Conservation (phyloP, 2,329 filamentous ascomycete species). For the Fusarium sp. region DNA sequence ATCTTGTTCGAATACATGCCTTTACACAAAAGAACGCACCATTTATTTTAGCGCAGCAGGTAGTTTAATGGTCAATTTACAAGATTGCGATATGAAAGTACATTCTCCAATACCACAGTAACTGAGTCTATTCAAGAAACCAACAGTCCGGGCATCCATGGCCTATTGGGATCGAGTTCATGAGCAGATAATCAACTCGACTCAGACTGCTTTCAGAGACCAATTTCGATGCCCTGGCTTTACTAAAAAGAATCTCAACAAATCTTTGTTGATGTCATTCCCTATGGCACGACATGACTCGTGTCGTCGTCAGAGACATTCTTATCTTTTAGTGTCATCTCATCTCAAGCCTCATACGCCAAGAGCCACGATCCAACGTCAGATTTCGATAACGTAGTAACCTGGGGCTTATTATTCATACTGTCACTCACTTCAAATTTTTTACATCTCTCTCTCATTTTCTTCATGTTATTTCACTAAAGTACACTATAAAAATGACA, state of each 20-base stretch:
- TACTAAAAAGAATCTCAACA: neutral
- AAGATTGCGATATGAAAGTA: neutral
- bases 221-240: neutral
- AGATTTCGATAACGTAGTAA: neutral
- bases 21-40: no score
- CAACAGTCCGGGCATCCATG: rapidly evolving
- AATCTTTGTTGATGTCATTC: neutral
- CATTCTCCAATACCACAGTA: rapidly evolving
- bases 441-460: neutral
- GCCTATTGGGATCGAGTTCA: neutral
- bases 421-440: neutral
- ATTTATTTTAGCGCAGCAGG: neutral
- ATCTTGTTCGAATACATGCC: neutral
- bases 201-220: no score
- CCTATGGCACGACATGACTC: neutral
- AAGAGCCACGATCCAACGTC: neutral
- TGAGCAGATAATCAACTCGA: neutral
- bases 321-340: neutral
- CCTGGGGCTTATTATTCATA: no score
- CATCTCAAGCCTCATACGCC: neutral
- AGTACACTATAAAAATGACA: neutral
- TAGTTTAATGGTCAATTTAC: neutral
- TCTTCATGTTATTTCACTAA: neutral
- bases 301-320: neutral
- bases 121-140: neutral